Evolutionary conservation across 2,329 filamentous ascomycete genomes (phyloP).

Genomic region (Hypomyces perniciosus): DNA sequence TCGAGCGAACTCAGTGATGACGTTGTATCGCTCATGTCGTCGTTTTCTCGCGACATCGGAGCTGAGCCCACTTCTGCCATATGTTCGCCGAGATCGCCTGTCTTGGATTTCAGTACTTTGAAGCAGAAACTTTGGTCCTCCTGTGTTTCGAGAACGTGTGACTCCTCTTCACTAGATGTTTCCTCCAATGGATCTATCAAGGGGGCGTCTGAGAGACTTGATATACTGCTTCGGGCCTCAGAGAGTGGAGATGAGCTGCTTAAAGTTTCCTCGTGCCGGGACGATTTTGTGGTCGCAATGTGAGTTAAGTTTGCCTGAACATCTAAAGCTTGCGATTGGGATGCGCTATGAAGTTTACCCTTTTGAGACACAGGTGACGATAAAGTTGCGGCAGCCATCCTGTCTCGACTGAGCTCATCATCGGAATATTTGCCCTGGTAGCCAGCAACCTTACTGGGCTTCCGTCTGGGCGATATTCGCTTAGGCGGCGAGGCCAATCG

Average conservation of each 20-base stretch:
- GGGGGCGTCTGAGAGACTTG: neutral
- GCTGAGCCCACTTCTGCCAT: neutral
- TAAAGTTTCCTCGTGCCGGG: neutral
- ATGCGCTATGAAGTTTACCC: neutral
- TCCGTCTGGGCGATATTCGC: constrained; percentile 12
- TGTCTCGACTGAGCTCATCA: constrained; percentile 11
- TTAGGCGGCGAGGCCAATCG: constrained; percentile 9
- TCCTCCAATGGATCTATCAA: neutral
- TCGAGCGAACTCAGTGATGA: no score
- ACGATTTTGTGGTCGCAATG: neutral
- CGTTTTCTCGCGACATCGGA: no score
- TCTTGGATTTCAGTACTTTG: constrained; percentile 13
- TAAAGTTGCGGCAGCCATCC: constrained; percentile 19
- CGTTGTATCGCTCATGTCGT: no score
- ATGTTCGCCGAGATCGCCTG: neutral
- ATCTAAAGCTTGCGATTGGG: neutral
- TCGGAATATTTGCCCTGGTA: constrained; percentile 5
- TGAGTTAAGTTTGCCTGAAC: neutral
- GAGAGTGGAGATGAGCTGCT: neutral
- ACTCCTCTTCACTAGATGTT: neutral
- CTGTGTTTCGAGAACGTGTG: constrained; percentile 20
- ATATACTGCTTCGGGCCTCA: neutral
- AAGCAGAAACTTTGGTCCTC: constrained; percentile 30
- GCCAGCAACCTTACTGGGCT: neutral
- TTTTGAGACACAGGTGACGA: constrained; percentile 24